These are phyloP conservation scores for Colletotrichum tabaci DNA, from an alignment of 2,329 filamentous ascomycete genomes.

Conservation along the genomic window DNA sequence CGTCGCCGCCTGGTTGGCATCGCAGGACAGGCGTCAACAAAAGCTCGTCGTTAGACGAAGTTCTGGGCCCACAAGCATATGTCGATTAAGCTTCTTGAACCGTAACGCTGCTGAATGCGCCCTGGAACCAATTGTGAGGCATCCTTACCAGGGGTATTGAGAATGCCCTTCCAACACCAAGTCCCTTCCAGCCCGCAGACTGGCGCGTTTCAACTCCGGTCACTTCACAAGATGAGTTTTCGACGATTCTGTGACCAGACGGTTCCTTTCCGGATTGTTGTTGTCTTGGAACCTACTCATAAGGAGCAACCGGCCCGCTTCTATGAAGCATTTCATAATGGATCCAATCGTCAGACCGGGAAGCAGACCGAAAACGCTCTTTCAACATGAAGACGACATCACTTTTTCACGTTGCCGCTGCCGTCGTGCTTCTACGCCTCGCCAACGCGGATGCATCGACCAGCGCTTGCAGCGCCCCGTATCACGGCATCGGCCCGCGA, in stretches of 20 bases:
- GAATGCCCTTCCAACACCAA: not conserved
- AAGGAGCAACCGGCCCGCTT: not conserved
- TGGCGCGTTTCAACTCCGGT: not conserved
- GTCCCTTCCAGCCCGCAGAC: not conserved
- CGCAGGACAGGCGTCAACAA: too few relatives aligned
- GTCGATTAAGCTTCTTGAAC: not conserved
- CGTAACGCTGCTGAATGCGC: not conserved
- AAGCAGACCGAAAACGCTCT: not conserved
- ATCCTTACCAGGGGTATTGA: not conserved
- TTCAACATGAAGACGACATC: conserved; percentile 9
- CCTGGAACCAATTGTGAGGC: not conserved
- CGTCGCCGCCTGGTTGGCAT: not conserved
- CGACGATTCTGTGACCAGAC: not conserved
- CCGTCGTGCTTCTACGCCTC: not conserved
- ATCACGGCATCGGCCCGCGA: conserved; percentile 22
- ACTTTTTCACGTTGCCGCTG: not conserved
- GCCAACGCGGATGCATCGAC: conserved; percentile 7
- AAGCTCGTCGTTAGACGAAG: not conserved
- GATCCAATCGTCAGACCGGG: not conserved
- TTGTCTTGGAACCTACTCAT: not conserved
- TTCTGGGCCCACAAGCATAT: not conserved
- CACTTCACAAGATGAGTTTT: not conserved
- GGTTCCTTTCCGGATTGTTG: not conserved
- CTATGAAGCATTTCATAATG: not conserved
- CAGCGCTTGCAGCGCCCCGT: not conserved